Percentiles rank a stretch among this genome's conserved stretches.
phyloP scores from a whole-genome alignment of 495 filamentous ascomycete genomes.

The Penicillium canariense region DNA sequence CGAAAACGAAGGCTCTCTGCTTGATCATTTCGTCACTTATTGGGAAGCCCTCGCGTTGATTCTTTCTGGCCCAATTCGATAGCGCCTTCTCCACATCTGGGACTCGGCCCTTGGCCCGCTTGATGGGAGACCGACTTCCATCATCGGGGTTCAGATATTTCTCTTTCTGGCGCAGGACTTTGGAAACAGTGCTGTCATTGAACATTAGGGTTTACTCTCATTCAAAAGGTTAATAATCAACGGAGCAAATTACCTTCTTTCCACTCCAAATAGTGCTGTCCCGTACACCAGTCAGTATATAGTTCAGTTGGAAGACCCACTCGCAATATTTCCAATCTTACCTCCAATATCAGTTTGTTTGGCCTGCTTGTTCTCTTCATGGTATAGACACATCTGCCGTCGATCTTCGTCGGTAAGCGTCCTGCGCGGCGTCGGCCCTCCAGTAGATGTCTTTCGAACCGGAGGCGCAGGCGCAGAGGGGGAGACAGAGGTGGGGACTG shows the following conservation, averaged over 20 bases:
- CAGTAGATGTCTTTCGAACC: slow-evolving; percentile 50
- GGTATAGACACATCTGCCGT: slow-evolving; percentile 91
- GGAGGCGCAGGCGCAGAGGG: slow-evolving; percentile 48
- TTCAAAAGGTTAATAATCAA: too few species aligned
- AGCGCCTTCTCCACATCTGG: slow-evolving; percentile 96
- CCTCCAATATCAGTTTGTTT: slow-evolving; percentile 98
- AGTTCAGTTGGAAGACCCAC: slow-evolving; percentile 16
- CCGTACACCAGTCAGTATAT: slow-evolving; percentile 22
- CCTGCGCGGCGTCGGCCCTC: slow-evolving; percentile 69
- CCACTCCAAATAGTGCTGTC: slow-evolving; percentile 88
- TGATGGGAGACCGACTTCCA: slow-evolving; percentile 82
- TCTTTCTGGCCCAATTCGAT: slow-evolving; percentile 81
- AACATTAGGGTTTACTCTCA: slow-evolving; percentile 25
- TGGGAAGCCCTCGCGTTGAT: slow-evolving; percentile 69
- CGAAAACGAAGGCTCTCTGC: slow-evolving; percentile 86
- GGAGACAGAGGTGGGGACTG: slow-evolving; percentile 55
- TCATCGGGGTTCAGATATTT: slow-evolving; percentile 92
- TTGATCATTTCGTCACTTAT: slow-evolving; percentile 81
- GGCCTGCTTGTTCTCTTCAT: slow-evolving; percentile 88
- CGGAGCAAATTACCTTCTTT: slow-evolving; percentile 98
- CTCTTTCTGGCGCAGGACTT: slow-evolving; percentile 93
- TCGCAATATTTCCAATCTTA: slow-evolving; percentile 37
- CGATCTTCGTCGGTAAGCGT: slow-evolving; percentile 93
- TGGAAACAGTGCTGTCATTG: slow-evolving; percentile 85
- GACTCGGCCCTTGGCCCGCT: slow-evolving; percentile 85